phyloP scores from a whole-genome alignment of 768 basidiomycete genomes.

The Lactifluus piperatus region DNA sequence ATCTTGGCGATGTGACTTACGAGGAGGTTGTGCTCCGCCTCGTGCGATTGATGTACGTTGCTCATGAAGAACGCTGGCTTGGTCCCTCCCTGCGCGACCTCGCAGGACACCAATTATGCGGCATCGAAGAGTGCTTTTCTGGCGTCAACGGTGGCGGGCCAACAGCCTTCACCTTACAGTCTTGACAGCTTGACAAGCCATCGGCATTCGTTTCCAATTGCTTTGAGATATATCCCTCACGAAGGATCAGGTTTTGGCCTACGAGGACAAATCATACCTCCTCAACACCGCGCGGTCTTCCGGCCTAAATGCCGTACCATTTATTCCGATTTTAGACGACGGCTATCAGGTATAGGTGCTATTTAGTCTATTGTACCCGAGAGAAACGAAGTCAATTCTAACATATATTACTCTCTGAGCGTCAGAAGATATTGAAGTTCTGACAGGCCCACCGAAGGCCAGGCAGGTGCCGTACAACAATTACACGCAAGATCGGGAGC shows the following conservation, averaged over 20 bases:
- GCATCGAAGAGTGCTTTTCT: no score
- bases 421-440: constrained; percentile 96
- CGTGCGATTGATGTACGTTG: no score
- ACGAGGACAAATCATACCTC: constrained; percentile 94
- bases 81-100: constrained; percentile 79
- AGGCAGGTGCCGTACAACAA: no score
- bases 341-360: constrained; percentile 92
- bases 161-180: constrained; percentile 79
- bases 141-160: constrained; percentile 67
- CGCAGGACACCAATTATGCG: no score
- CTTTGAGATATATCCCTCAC: constrained; percentile 78
- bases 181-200: constrained; percentile 81
- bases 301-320: constrained; percentile 96
- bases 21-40: constrained; percentile 90
- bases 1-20: constrained; percentile 96
- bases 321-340: constrained; percentile 91
- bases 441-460: no score
- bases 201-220: constrained; percentile 67
- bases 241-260: constrained; percentile 80
- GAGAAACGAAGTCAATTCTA: constrained; percentile 11
- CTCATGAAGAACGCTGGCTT: constrained; percentile 89
- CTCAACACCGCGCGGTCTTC: constrained; percentile 91
- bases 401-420: constrained; percentile 91
- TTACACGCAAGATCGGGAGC: no score
- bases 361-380: constrained; percentile 17